Conservation (phyloP, 225 moss, liverwort and hornwort species). For the Thuidium tamariscinum region DNA sequence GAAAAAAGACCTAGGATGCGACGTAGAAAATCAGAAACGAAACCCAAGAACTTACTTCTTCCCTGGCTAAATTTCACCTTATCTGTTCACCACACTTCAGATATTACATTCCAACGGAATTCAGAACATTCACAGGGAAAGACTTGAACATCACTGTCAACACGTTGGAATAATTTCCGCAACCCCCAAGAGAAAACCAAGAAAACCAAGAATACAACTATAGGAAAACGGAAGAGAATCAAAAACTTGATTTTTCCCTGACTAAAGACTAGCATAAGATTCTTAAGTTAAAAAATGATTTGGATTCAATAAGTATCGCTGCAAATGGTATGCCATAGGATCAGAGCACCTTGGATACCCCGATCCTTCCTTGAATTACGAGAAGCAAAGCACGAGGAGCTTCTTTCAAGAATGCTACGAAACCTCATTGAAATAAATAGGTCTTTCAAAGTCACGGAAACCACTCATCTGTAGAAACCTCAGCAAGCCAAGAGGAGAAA, state of each 20-base stretch:
- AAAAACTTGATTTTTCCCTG: not conserved
- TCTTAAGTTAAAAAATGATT: not conserved
- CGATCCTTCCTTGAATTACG: not conserved
- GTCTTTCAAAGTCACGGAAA: not conserved
- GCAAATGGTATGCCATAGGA: not conserved
- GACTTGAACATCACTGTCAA: not conserved
- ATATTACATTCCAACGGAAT: not conserved
- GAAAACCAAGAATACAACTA: not conserved
- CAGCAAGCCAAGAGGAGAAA: not conserved
- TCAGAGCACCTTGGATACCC: not conserved
- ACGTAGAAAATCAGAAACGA: not conserved
- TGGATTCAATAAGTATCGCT: not conserved
- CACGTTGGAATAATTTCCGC: no score
- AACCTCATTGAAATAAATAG: not conserved
- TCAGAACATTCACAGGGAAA: not conserved
- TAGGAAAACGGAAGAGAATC: not conserved
- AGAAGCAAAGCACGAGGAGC: not conserved
- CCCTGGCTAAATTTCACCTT: not conserved
- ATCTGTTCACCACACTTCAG: not conserved
- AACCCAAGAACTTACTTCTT: not conserved
- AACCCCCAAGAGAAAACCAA: not conserved
- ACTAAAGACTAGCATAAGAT: not conserved
- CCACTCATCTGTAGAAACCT: not conserved
- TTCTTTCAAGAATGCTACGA: not conserved
- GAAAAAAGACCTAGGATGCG: not conserved